Evolutionary conservation across 2,329 filamentous ascomycete species (phyloP).

Genomic region (Microdochium bolleyi): DNA sequence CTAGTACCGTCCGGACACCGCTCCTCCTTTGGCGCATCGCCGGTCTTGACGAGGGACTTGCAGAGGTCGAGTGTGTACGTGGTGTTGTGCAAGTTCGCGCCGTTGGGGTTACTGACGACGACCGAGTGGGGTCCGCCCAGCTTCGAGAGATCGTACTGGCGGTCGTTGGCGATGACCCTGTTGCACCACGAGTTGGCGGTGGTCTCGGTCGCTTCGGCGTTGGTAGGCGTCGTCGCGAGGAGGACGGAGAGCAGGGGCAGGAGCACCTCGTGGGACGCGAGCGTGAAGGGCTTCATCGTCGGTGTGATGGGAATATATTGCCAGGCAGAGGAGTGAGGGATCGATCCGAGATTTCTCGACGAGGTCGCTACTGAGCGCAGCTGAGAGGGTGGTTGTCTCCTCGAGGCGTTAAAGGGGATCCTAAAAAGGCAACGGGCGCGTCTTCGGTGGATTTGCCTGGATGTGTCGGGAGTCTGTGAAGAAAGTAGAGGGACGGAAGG

Average conservation of each 20-base stretch:
- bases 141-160: constrained; percentile 55
- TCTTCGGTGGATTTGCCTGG: too few species aligned
- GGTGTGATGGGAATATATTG: neutral
- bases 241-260: neutral
- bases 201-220: neutral
- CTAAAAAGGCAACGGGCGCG: too few species aligned
- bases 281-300: neutral
- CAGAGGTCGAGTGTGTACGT: constrained; percentile 81
- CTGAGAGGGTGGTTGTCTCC: too few species aligned
- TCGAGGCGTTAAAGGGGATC: too few species aligned
- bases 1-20: constrained; percentile 63
- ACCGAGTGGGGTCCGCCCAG: constrained; percentile 64
- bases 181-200: neutral
- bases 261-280: neutral
- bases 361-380: too few species aligned
- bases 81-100: constrained; percentile 55
- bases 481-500: neutral
- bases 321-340: too few species aligned
- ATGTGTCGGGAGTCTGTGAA: neutral
- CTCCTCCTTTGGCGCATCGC: constrained; percentile 43
- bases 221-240: neutral
- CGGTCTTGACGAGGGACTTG: constrained; percentile 53
- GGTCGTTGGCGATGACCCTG: constrained; percentile 27
- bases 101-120: constrained; percentile 46
- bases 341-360: too few species aligned